Evolutionary conservation across 768 basidiomycete genomes (phyloP).

Genomic region (Obba rivulosa): DNA sequence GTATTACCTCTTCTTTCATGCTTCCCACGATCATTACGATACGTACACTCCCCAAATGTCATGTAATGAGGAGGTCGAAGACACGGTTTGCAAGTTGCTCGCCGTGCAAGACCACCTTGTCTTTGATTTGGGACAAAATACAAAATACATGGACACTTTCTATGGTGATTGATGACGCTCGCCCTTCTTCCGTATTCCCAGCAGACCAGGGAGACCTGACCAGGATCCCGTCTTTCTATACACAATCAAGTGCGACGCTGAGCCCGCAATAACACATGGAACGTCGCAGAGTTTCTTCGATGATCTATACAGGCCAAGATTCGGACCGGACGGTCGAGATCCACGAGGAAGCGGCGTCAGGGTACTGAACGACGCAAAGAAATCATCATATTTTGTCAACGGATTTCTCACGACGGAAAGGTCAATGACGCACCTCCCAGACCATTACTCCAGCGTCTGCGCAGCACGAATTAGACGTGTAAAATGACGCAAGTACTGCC

Average conservation of each 20-base stretch:
- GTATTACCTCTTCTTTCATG: too few species aligned
- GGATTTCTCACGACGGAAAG: not conserved
- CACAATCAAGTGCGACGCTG: not conserved
- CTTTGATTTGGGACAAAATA: too few species aligned
- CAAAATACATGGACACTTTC: too few species aligned
- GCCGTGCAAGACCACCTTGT: too few species aligned
- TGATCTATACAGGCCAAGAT: slow-evolving; percentile 26
- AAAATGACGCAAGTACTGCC: not conserved
- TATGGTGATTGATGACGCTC: not conserved
- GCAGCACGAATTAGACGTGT: slow-evolving; percentile 5
- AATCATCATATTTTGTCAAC: not conserved
- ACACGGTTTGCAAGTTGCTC: too few species aligned
- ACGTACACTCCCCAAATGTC: too few species aligned
- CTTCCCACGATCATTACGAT: too few species aligned
- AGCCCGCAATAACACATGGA: not conserved
- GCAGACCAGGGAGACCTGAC: not conserved
- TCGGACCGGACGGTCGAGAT: slow-evolving; percentile 31
- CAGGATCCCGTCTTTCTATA: not conserved
- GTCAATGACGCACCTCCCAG: slow-evolving; percentile 30
- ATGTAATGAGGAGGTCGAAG: too few species aligned
- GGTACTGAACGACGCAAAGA: slow-evolving; percentile 24
- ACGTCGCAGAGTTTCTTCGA: not conserved
- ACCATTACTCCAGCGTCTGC: slow-evolving; percentile 34
- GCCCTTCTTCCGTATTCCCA: not conserved
- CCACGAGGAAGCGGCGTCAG: slow-evolving; percentile 33